phyloP scores from a whole-genome alignment of 257 asterid genomes.

The Ilex asprella region DNA sequence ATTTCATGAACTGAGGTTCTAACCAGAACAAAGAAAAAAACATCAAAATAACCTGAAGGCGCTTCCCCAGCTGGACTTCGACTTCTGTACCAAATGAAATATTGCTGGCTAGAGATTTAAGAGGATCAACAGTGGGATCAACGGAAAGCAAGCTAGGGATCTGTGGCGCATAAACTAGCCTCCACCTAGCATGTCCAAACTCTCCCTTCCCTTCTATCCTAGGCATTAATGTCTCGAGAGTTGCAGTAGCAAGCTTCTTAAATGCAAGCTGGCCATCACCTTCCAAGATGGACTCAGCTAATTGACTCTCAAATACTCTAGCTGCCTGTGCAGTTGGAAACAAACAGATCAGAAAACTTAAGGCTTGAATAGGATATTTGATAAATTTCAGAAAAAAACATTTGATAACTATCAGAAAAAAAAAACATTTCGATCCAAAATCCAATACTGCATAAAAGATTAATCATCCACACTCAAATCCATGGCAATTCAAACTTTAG shows the following conservation, averaged over 20 bases:
- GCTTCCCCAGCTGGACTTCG: constrained; percentile 95
- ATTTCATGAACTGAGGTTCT: neutral
- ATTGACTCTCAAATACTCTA: constrained; percentile 91
- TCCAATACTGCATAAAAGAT: no score
- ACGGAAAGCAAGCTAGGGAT: constrained; percentile 89
- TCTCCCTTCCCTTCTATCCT: constrained; percentile 98
- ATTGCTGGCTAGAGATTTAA: constrained; percentile 90
- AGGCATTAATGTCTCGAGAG: constrained; percentile 93
- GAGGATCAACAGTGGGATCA: constrained; percentile 96
- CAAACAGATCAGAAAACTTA: neutral
- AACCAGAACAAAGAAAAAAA: constrained; percentile 7
- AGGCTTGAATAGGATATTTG: no score
- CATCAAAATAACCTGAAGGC: constrained; percentile 67
- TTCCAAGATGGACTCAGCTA: constrained; percentile 96
- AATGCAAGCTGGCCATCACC: constrained; percentile 98
- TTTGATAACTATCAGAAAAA: no score
- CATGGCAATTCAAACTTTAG: no score
- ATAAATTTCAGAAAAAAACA: no score
- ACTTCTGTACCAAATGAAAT: constrained; percentile 98
- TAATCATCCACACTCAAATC: no score
- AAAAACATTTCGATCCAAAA: no score
- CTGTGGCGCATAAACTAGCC: constrained; percentile 97
- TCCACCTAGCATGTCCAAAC: constrained; percentile 98
- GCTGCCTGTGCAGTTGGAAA: constrained; percentile 64
- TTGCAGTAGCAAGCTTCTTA: constrained; percentile 98